A percentile compares a stretch with the other conserved stretches of the same genome.
phyloP scores from a whole-genome alignment of 805 yeast species.

The Lachancea cidri region DNA sequence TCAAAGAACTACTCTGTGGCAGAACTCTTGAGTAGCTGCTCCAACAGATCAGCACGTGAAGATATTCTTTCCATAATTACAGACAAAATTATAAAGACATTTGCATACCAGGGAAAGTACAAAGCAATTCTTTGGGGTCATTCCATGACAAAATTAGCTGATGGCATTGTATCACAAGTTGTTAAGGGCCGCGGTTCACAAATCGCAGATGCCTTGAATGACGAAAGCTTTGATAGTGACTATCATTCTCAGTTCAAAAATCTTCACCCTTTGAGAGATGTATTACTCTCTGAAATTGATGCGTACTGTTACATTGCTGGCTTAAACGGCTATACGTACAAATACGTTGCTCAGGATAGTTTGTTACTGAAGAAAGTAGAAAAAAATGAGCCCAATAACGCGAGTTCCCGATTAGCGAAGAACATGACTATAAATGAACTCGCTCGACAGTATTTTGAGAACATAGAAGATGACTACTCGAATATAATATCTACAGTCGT shows the following conservation, averaged over 20 bases:
- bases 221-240: constrained; percentile 33
- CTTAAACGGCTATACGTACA: constrained; percentile 33
- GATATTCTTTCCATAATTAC: constrained; percentile 51
- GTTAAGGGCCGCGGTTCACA: constrained; percentile 82
- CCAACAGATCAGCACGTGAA: constrained; percentile 57
- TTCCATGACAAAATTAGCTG: constrained; percentile 80
- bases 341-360: constrained; percentile 17
- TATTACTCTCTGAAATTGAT: constrained; percentile 60
- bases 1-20: constrained; percentile 5
- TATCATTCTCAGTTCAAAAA: constrained; percentile 37
- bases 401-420: constrained; percentile 35
- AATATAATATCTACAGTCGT: constrained; percentile 91
- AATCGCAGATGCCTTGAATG: constrained; percentile 49
- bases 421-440: constrained; percentile 80
- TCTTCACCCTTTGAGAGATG: constrained; percentile 71
- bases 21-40: constrained; percentile 21
- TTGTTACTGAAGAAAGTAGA: constrained; percentile 21
- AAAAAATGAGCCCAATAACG: constrained; percentile 33
- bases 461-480: constrained; percentile 73
- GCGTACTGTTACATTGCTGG: constrained; percentile 40
- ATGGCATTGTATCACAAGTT: constrained; percentile 68
- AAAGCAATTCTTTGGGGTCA: constrained; percentile 65
- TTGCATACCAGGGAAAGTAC: constrained; percentile 43
- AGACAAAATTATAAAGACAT: constrained; percentile 41
- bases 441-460: constrained; percentile 63